A percentile compares a stretch with the other conserved stretches of the same genome.
Evolutionary conservation across 768 basidiomycete genomes (phyloP).

Genomic region (Lentinula guzmanii): DNA sequence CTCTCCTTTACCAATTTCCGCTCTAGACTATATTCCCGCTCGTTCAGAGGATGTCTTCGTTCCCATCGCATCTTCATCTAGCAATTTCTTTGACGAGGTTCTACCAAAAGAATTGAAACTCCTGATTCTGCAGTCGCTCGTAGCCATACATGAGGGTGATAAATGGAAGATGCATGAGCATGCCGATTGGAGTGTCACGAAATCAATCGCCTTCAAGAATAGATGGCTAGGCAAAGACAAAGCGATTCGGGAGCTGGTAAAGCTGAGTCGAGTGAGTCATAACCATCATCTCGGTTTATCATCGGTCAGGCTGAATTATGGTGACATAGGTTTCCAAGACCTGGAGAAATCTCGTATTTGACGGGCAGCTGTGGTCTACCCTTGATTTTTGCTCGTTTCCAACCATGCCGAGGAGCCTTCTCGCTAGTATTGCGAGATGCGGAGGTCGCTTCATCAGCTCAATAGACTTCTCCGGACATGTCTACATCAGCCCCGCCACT

Average conservation of each 20-base stretch:
- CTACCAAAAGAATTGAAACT: conserved; percentile 71
- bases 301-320: conserved; percentile 1
- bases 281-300: background rate
- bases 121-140: conserved; percentile 47
- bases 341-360: conserved; percentile 73
- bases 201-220: conserved; percentile 53
- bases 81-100: conserved; percentile 60
- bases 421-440: conserved; percentile 45
- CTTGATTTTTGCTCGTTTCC: conserved; percentile 64
- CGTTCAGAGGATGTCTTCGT: conserved; percentile 43
- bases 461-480: conserved; percentile 62
- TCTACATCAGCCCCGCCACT: conserved; percentile 38
- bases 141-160: conserved; percentile 56
- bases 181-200: conserved; percentile 53
- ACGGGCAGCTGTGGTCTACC: conserved; percentile 81
- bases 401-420: conserved; percentile 39
- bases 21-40: conserved; percentile 52
- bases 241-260: conserved; percentile 74
- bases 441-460: conserved; percentile 61
- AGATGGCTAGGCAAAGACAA: conserved; percentile 74
- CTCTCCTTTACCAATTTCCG: conserved; percentile 55
- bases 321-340: conserved; percentile 59
- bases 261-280: conserved; percentile 66
- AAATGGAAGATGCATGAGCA: conserved; percentile 36
- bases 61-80: conserved; percentile 42